Evolutionary conservation across 768 basidiomycete genomes (phyloP).

Genomic region (Lactarius vividus): DNA sequence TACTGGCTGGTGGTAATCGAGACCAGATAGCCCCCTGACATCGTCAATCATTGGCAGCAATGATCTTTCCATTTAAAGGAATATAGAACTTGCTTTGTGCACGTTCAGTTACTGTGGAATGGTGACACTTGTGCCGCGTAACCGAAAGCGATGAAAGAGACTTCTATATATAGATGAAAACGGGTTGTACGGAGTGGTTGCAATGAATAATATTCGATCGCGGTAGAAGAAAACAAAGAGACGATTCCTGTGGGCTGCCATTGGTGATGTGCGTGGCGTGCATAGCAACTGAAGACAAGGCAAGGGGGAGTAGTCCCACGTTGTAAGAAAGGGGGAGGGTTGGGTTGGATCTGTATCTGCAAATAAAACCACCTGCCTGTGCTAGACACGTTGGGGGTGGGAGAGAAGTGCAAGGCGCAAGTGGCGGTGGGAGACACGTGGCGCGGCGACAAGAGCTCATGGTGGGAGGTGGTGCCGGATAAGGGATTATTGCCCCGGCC

Average conservation of each 20-base stretch:
- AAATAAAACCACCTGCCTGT: not conserved
- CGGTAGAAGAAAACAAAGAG: constrained; percentile 8
- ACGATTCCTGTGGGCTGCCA: not conserved
- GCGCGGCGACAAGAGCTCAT: constrained; percentile 19
- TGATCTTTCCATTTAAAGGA: constrained; percentile 12
- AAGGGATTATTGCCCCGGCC: constrained; percentile 23
- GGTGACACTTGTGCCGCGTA: not conserved
- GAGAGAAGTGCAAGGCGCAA: constrained; percentile 12
- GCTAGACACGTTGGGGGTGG: constrained; percentile 10
- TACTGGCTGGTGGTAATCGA: constrained; percentile 1
- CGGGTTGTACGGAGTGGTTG: constrained; percentile 22
- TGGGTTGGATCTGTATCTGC: not conserved
- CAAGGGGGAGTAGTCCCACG: not conserved
- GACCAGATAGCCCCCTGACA: constrained; percentile 11
- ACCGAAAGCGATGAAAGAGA: constrained; percentile 23
- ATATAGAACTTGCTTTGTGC: not conserved
- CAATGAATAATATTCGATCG: constrained; percentile 9
- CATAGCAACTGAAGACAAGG: constrained; percentile 17
- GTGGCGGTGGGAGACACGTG: constrained; percentile 23
- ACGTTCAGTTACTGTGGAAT: not conserved
- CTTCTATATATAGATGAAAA: constrained; percentile 18
- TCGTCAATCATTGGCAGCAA: constrained; percentile 19
- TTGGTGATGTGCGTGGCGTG: constrained; percentile 1
- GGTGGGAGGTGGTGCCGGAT: constrained; percentile 12
- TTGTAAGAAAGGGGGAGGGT: constrained; percentile 14